Percentiles rank a stretch among this genome's conserved stretches.
Evolutionary conservation across 139 green algal species (phyloP).

Genomic region (Chlamydomonas schloesseri): DNA sequence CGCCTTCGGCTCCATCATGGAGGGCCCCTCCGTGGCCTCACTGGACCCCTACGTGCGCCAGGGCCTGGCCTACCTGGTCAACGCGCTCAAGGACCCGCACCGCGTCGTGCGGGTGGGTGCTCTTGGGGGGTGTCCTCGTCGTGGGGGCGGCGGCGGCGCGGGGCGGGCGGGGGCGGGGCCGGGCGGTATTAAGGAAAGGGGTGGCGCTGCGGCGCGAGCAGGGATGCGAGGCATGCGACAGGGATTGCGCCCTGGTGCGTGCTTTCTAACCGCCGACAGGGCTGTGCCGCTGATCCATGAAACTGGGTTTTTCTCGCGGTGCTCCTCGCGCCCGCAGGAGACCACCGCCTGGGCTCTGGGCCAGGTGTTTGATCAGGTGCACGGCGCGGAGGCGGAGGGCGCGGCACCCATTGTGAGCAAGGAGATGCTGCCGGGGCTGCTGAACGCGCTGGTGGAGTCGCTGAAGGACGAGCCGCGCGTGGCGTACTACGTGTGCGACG

Average conservation of each 20-base stretch:
- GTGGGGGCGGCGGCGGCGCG: too few species aligned
- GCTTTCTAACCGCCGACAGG: too few species aligned
- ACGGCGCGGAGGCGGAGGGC: constrained; percentile 60
- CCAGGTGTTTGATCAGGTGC: constrained; percentile 96
- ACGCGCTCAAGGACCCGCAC: constrained; percentile 41
- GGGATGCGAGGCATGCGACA: too few species aligned
- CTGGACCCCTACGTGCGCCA: constrained; percentile 78
- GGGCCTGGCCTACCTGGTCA: constrained; percentile 83
- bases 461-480: constrained; percentile 89
- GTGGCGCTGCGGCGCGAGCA: too few species aligned
- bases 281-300: too few species aligned
- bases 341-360: constrained; percentile 97
- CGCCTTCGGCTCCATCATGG: constrained; percentile 96
- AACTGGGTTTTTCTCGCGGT: too few species aligned
- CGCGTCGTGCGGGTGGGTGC: constrained; percentile 3
- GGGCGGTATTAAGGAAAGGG: too few species aligned
- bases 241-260: too few species aligned
- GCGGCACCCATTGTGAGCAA: constrained; percentile 71
- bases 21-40: constrained; percentile 81
- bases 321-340: too few species aligned
- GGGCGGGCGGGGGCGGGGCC: too few species aligned
- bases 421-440: constrained; percentile 71
- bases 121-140: too few species aligned
- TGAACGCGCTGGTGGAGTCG: constrained; percentile 72
- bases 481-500: constrained; percentile 87